phyloP scores from a whole-genome alignment of 2,329 filamentous ascomycete species.

The Ophiocordyceps unilateralis region DNA sequence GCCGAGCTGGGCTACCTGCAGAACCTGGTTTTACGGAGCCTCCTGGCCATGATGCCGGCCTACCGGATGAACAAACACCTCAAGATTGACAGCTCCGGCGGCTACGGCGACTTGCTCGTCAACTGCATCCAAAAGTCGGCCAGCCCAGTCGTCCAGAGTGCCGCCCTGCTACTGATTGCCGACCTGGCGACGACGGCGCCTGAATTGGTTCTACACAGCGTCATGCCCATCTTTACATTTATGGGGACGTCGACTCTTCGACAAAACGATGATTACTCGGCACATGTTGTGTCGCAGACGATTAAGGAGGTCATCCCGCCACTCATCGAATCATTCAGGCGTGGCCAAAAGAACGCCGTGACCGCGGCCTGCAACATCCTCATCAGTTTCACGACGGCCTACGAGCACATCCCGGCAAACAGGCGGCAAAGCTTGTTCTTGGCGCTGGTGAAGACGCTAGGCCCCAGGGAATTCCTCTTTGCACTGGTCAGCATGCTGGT shows the following conservation, averaged over 20 bases:
- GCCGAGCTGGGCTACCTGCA: conserved; percentile 86
- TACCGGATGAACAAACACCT: conserved; percentile 45
- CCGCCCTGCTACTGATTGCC: conserved; percentile 74
- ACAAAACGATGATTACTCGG: conserved; percentile 92
- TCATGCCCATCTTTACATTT: conserved; percentile 98
- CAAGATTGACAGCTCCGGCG: conserved; percentile 58
- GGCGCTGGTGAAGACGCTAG: conserved; percentile 70
- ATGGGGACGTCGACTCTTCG: conserved; percentile 84
- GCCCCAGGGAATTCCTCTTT: conserved; percentile 72
- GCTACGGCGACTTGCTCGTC: conserved; percentile 79
- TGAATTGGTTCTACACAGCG: conserved; percentile 82
- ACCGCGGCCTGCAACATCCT: conserved; percentile 76
- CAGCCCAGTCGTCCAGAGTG: conserved; percentile 86
- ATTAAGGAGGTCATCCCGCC: conserved; percentile 89
- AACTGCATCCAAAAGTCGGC: conserved; percentile 86
- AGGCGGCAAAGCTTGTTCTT: conserved; percentile 68
- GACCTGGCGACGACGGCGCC: conserved; percentile 75
- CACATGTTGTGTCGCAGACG: conserved; percentile 87
- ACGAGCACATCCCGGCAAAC: conserved; percentile 86
- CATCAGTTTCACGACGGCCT: conserved; percentile 91
- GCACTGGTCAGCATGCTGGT: conserved; percentile 76
- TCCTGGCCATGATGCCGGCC: conserved; percentile 69
- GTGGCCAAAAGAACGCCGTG: conserved; percentile 60
- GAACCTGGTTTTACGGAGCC: conserved; percentile 63
- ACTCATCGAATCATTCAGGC: conserved; percentile 67